Conservation (phyloP, 192 early-diverging fungal species). For the Backusella tuberculispora region DNA sequence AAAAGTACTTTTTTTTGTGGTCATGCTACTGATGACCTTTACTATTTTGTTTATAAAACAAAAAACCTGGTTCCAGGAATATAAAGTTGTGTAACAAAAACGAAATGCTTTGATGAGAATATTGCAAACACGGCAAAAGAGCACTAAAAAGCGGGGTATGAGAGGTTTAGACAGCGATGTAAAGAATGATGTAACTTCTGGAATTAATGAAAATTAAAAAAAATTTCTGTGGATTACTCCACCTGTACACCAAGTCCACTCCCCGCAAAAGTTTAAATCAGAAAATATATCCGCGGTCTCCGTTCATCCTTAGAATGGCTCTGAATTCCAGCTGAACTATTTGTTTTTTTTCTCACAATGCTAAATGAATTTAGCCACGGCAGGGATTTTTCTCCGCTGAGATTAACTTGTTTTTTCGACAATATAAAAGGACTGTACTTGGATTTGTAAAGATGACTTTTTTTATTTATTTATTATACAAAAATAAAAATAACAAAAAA, state of each 20-base stretch:
- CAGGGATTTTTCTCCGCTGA: background rate
- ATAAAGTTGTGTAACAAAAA: too few relatives aligned
- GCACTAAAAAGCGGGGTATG: too few relatives aligned
- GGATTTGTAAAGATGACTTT: background rate
- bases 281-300: background rate
- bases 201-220: too few relatives aligned
- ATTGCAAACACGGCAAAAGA: too few relatives aligned
- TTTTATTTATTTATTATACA: background rate
- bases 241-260: background rate
- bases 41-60: too few relatives aligned
- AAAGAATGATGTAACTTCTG: too few relatives aligned
- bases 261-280: background rate
- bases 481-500: background rate
- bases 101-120: too few relatives aligned
- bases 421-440: background rate
- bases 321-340: background rate
- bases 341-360: conserved; percentile 4
- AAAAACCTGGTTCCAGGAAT: too few relatives aligned
- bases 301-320: background rate
- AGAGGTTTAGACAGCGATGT: too few relatives aligned
- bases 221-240: background rate
- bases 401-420: background rate
- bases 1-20: too few relatives aligned
- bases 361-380: conserved; percentile 4
- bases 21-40: too few relatives aligned